Conservation (phyloP, 768 basidiomycete species). For the Trametes meyenii region DNA sequence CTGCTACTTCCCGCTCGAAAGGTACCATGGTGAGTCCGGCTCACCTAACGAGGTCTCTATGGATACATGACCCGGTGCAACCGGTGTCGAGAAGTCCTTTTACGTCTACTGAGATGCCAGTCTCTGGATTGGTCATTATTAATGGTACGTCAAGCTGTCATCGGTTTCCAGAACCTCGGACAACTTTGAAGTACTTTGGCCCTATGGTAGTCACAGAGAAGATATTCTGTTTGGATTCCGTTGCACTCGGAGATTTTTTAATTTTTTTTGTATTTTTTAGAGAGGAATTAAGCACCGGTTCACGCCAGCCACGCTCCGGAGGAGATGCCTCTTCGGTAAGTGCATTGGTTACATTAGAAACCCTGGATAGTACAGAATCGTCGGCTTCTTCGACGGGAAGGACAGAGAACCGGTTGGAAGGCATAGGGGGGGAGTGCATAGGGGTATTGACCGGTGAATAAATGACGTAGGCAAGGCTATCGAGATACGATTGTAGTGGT, state of each 20-base stretch:
- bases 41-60: conserved; percentile 12
- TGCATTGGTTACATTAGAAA: background rate
- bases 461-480: no score
- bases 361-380: no score
- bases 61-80: conserved; percentile 29
- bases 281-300: background rate
- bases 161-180: conserved; percentile 9
- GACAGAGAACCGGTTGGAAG: no score
- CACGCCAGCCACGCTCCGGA: no score
- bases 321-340: background rate
- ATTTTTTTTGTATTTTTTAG: background rate
- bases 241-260: conserved; percentile 2
- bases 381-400: no score
- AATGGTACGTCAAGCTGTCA: conserved; percentile 20
- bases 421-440: no score
- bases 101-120: conserved; percentile 6
- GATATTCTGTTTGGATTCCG: background rate
- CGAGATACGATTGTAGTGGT: no score
- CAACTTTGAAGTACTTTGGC: conserved; percentile 7
- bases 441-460: no score
- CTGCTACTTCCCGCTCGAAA: conserved; percentile 7
- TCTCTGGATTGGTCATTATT: conserved; percentile 2
- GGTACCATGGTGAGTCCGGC: background rate
- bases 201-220: background rate
- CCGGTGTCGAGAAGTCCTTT: conserved; percentile 28